phyloP scores from a whole-genome alignment of 495 filamentous ascomycete genomes.

The Mycothermus thermophilus region DNA sequence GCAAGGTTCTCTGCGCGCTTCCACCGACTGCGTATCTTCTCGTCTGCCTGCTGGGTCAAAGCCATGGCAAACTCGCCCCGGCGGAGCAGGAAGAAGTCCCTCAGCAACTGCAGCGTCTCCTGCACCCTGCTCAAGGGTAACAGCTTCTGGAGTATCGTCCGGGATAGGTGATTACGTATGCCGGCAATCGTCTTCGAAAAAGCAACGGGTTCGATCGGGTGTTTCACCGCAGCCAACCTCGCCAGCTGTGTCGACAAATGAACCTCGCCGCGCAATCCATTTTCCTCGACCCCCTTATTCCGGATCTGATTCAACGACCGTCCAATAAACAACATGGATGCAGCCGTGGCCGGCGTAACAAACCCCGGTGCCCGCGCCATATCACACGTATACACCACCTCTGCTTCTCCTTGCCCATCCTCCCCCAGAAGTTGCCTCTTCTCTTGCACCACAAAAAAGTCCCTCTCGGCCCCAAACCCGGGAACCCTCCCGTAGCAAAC shows the following conservation, averaged over 20 bases:
- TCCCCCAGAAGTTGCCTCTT: not conserved
- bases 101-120: conserved; percentile 60
- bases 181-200: conserved; percentile 57
- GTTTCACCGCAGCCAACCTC: conserved; percentile 53
- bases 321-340: conserved; percentile 82
- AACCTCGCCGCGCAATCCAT: conserved; percentile 45
- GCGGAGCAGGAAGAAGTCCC: conserved; percentile 76
- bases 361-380: conserved; percentile 55
- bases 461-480: conserved; percentile 48
- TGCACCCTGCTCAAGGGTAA: conserved; percentile 63
- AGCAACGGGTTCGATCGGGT: conserved; percentile 56
- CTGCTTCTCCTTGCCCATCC: conserved; percentile 11
- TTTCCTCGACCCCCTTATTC: conserved; percentile 31
- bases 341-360: conserved; percentile 57
- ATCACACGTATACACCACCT: conserved; percentile 21
- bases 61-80: conserved; percentile 83
- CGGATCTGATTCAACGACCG: conserved; percentile 74
- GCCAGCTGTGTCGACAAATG: conserved; percentile 56
- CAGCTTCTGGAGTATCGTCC: conserved; percentile 65
- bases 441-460: conserved; percentile 59
- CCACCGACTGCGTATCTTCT: conserved; percentile 49
- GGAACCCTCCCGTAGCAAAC: conserved; percentile 76
- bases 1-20: conserved; percentile 37
- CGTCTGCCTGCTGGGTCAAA: conserved; percentile 70
- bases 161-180: conserved; percentile 68